Evolutionary conservation across 257 asterid genomes (phyloP), one percentile per base, ranked within the genome.

Genomic region (Catharanthus roseus): DNA sequence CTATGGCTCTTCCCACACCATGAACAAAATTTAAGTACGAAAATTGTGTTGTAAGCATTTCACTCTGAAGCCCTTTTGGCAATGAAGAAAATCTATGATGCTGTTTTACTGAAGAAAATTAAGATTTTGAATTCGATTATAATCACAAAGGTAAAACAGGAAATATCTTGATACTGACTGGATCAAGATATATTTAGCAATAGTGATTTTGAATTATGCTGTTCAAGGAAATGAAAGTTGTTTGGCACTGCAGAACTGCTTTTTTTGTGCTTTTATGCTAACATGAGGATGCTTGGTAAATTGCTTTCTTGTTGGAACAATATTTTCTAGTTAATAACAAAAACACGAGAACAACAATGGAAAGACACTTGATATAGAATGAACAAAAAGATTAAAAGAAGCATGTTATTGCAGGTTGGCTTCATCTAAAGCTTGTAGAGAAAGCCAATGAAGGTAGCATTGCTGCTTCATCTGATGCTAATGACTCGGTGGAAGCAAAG

Each of bases 401-500:
- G 31, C 47, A 42, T 73, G 61, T 54, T 61, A 41, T 74, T 72
- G 38, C 85, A 93, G 98, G 98, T 65, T 93, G 96, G 97, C 85
- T 93, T 77, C 99, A 93, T 54, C 61, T 91, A 77, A 89, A 89
- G 89, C 96, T 93, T 36, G 86, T 87, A 16, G 96, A 85, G 78
- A 93, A 91, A 84, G 99, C 97, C 56, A 89, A 88, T 79, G 96
- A 85, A 77, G 95, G 82, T 78, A 80, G 76, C 70, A 42, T 81
- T 56, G 64, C 80, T 67, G 64, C 78, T 72, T 47, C 76, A 31
- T 65, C 77, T 68, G 84, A 57, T 39, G 76, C 23, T 53, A 47
- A 73, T 68, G 86, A 79, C 56, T 10, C 75, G 60, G 74, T 45
- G 9, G 86, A 76, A 81, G 65, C 84, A 6, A 86, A 82, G 79